phyloP scores from a whole-genome alignment of 225 moss, liverwort and hornwort genomes.

The Anthoceros angustus region DNA sequence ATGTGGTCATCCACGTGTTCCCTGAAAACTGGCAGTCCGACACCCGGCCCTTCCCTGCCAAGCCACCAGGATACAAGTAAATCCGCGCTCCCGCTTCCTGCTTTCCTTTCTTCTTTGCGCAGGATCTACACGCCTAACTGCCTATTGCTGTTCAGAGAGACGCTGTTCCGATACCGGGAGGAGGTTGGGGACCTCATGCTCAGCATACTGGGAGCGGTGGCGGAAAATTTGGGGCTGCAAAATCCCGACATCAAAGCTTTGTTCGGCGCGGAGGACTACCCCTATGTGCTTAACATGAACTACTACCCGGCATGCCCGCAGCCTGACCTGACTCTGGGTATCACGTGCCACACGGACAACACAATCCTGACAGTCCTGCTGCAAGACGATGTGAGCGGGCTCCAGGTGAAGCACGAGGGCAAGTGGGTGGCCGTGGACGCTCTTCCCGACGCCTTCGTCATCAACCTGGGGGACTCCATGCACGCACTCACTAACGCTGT shows the following conservation, averaged over 20 bases:
- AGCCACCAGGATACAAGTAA: too few relatives aligned
- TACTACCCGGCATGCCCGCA: slow-evolving; percentile 33
- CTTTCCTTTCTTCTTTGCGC: too few relatives aligned
- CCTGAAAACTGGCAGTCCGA: too few relatives aligned
- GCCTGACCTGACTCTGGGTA: slow-evolving; percentile 22
- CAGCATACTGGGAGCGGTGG: not conserved
- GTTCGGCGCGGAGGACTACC: not conserved
- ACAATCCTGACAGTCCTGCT: slow-evolving; percentile 42
- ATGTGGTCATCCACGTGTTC: too few relatives aligned
- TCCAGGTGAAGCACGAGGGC: slow-evolving; percentile 34
- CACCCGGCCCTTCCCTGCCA: too few relatives aligned
- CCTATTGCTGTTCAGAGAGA: not conserved
- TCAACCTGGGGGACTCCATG: slow-evolving; percentile 52
- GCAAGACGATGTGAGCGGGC: slow-evolving; percentile 28
- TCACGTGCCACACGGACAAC: slow-evolving; percentile 47
- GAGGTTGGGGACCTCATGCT: not conserved
- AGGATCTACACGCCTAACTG: too few relatives aligned
- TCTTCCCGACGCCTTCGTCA: slow-evolving; percentile 31
- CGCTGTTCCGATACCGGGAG: not conserved
- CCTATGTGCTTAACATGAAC: slow-evolving; percentile 9
- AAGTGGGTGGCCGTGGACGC: slow-evolving; percentile 39
- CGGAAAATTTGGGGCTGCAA: not conserved
- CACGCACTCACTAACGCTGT: slow-evolving; percentile 47
- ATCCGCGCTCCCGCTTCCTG: too few relatives aligned
- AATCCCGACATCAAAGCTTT: not conserved